A percentile compares a stretch with the other conserved stretches of the same genome.
phyloP scores from a whole-genome alignment of 768 basidiomycete species.

The Lactarius hengduanensis region DNA sequence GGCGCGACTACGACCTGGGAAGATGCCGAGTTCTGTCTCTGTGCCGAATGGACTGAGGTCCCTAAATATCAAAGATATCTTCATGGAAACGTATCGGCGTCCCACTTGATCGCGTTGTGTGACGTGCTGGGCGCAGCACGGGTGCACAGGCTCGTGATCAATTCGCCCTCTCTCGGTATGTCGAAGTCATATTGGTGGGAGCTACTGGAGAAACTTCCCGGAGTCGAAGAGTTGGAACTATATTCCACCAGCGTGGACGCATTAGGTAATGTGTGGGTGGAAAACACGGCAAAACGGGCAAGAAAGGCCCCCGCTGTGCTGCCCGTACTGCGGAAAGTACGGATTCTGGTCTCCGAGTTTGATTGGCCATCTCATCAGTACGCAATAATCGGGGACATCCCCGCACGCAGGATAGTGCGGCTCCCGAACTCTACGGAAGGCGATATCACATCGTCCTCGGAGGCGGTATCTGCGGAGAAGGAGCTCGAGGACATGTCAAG shows the following conservation, averaged over 20 bases:
- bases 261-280: background rate
- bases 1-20: background rate
- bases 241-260: background rate
- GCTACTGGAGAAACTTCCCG: background rate
- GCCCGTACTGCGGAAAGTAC: background rate
- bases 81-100: too few species aligned
- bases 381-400: background rate
- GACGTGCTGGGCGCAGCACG: background rate
- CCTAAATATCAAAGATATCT: too few species aligned
- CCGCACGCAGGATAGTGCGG: background rate
- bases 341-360: background rate
- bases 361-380: background rate
- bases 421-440: background rate
- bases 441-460: background rate
- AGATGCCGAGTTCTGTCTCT: background rate
- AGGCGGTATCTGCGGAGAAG: background rate
- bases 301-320: background rate
- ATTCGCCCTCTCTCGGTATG: background rate
- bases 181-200: background rate
- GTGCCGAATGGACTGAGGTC: background rate
- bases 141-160: background rate
- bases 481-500: background rate
- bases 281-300: background rate
- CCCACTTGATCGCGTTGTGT: too few species aligned
- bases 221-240: background rate